These are phyloP conservation scores for Triticum aestivum DNA, from an alignment of 176 grass and related monocot genomes.

Conservation along the genomic window DNA sequence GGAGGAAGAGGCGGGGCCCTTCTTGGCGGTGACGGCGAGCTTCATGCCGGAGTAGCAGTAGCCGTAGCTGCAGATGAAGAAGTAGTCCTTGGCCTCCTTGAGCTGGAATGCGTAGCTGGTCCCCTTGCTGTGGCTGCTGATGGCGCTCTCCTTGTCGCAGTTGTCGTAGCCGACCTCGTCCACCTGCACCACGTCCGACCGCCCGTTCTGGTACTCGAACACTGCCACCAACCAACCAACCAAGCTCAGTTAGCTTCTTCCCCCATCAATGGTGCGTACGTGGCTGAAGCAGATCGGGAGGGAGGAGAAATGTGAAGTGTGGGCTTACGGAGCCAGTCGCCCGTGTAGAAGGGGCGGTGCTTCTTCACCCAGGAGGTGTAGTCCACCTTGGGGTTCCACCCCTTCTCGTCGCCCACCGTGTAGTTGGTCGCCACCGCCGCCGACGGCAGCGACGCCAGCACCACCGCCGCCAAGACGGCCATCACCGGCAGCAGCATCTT, in stretches of 20 bases:
- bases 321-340: slow-evolving; percentile 86
- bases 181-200: slow-evolving; percentile 83
- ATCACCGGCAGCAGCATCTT: neutral
- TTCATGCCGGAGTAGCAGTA: slow-evolving; percentile 98
- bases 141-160: slow-evolving; percentile 67
- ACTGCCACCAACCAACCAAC: slow-evolving; percentile 31
- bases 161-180: slow-evolving; percentile 81
- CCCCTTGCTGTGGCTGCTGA: slow-evolving; percentile 90
- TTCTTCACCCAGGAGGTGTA: slow-evolving; percentile 94
- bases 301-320: neutral
- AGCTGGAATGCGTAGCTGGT: slow-evolving; percentile 83
- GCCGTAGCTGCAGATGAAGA: slow-evolving; percentile 97
- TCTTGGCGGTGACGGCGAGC: slow-evolving; percentile 63
- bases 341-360: slow-evolving; percentile 91
- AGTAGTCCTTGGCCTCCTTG: slow-evolving; percentile 88
- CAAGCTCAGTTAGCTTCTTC: neutral
- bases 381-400: slow-evolving; percentile 92
- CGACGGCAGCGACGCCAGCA: slow-evolving; percentile 25
- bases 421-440: slow-evolving; percentile 54
- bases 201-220: slow-evolving; percentile 81
- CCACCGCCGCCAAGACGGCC: neutral
- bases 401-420: slow-evolving; percentile 88
- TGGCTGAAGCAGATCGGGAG: neutral
- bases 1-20: slow-evolving; percentile 23
- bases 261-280: neutral